Conservation (phyloP, 306 rosid species). For the Lathyrus aphaca region DNA sequence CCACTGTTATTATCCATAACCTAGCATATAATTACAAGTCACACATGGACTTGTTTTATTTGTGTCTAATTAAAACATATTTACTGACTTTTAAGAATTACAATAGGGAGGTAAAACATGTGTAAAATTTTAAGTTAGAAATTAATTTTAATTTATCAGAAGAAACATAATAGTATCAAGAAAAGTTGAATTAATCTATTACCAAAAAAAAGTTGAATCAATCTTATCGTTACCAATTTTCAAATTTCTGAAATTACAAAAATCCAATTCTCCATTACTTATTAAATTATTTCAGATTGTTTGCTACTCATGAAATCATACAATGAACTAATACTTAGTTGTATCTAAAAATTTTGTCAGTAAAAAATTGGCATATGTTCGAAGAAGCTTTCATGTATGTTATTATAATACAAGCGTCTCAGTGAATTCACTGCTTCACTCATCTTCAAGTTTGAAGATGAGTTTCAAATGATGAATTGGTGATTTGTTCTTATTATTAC, state of each 20-base stretch:
- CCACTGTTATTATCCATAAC: slow-evolving; percentile 23
- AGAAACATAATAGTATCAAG: slow-evolving; percentile 8
- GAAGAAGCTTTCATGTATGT: too few species aligned
- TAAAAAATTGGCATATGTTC: too few species aligned
- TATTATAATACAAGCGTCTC: too few species aligned
- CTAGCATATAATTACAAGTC: slow-evolving; percentile 15
- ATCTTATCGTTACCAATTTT: slow-evolving; percentile 16
- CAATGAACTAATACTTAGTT: not conserved
- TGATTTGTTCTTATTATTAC: slow-evolving; percentile 10
- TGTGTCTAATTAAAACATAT: slow-evolving; percentile 21
- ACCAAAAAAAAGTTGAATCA: slow-evolving; percentile 14
- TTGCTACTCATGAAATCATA: slow-evolving; percentile 21
- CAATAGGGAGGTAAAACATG: too few species aligned
- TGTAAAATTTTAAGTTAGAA: slow-evolving; percentile 11
- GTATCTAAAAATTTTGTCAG: not conserved
- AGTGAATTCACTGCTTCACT: slow-evolving; percentile 59
- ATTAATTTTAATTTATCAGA: not conserved
- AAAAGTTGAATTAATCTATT: too few species aligned
- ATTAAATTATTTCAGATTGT: slow-evolving; percentile 13
- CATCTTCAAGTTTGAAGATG: slow-evolving; percentile 52
- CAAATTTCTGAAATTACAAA: not conserved
- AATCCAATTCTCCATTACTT: slow-evolving; percentile 8
- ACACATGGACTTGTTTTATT: slow-evolving; percentile 1
- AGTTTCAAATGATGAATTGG: slow-evolving; percentile 41
- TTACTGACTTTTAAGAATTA: not conserved